Evolutionary conservation across 2,329 filamentous ascomycete species (phyloP).

Genomic region (Penicillium sp.): DNA sequence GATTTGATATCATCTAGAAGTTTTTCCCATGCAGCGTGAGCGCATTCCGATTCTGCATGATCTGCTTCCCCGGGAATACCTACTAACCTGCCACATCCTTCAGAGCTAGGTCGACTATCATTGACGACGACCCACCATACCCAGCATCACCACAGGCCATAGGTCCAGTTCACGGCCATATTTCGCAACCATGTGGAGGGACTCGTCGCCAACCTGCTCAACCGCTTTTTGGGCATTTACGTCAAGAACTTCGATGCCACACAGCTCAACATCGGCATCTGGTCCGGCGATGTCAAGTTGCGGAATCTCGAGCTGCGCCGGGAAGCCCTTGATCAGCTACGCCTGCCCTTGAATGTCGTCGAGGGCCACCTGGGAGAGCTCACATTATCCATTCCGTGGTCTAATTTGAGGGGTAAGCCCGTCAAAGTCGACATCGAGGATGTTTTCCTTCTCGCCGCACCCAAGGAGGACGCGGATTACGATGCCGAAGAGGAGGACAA

Average conservation of each 20-base stretch:
- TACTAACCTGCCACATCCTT: constrained; percentile 9
- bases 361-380: constrained; percentile 91
- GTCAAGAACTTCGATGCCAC: constrained; percentile 98
- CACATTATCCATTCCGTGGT: constrained; percentile 93
- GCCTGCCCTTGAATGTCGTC: constrained; percentile 91
- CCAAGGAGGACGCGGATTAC: constrained; percentile 91
- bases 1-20: constrained; percentile 21
- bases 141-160: constrained; percentile 10
- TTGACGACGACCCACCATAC: constrained; percentile 8
- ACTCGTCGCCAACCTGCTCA: constrained; percentile 91
- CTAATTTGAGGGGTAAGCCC: constrained; percentile 87
- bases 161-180: constrained; percentile 67
- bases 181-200: constrained; percentile 77
- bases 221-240: constrained; percentile 99
- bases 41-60: background rate
- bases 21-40: constrained; percentile 6
- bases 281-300: constrained; percentile 96
- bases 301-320: constrained; percentile 85
- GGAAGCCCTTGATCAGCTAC: constrained; percentile 95
- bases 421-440: constrained; percentile 95
- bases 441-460: constrained; percentile 90
- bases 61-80: background rate
- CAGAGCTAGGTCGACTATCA: constrained; percentile 12
- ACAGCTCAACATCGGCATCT: constrained; percentile 97
- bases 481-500: constrained; percentile 87